Evolutionary conservation across 2,329 filamentous ascomycete genomes (phyloP), one percentile per base, ranked within the genome.

Genomic region (Chaetomium globosum): DNA sequence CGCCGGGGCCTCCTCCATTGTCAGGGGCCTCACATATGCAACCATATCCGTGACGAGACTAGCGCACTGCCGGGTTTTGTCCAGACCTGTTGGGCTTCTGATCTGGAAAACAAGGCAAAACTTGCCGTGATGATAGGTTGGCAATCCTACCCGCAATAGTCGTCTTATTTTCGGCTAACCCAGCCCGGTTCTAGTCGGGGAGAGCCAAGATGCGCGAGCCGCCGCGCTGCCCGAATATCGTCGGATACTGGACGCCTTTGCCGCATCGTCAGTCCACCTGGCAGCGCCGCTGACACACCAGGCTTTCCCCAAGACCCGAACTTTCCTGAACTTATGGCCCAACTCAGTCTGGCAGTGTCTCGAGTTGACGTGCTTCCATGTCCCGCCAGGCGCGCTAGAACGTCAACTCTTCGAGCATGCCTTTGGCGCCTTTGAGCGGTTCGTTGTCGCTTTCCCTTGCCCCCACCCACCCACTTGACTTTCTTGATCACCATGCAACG

Each of bases 71-170:
- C 51, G 31, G 63, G 63, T 6, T 65, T 57, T 13, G 63, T 61
- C 33, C 39, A 49, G 21, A 23, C 43, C 10, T 52, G 28, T 21
- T 65, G 57, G 63, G 63, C 63, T 61, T 53, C 53, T 16, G 63
- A 65, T 39, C 58, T 46, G 23, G 57, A 65, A n/a, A 4, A 65
- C 23, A 30, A 56, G 16, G n/a, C 21, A 26, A 65, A 61, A 19
- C 3, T 57, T 33, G 58, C 63, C 9, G 28, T 65, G 31, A 28
- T 65, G 8, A 65, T 46, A 56, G 63, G 63, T 65, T 36, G 57
- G 62, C 26, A 4, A 26, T 26, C 26, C 26, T 26, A 26, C 26
- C 26, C 4, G 26, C 4, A 26, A 26, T 26, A 26, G 26, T 26
- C 4, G 26, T 26, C 2, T 26, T 26, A 4, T 26, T 26, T 26